A percentile compares a stretch with the other conserved stretches of the same genome.
Evolutionary conservation across 345 rosid species (phyloP).

Genomic region (Melaleuca quinquenervia): DNA sequence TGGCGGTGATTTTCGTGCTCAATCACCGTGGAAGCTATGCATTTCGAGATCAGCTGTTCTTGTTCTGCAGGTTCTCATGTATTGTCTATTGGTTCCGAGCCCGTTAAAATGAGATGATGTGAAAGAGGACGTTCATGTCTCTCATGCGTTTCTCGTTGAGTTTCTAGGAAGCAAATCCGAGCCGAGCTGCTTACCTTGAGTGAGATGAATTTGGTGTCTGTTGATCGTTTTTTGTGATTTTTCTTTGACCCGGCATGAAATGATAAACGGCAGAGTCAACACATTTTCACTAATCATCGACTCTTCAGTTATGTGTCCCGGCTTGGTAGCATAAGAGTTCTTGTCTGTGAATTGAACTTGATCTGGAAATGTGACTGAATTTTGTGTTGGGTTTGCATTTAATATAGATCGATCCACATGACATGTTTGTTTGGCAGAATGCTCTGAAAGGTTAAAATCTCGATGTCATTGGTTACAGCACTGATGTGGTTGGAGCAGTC

Average conservation of each 20-base stretch:
- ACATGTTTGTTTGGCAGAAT: not conserved
- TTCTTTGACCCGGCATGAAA: not conserved
- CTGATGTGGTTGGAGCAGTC: not conserved
- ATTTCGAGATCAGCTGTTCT: not conserved
- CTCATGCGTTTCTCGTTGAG: not conserved
- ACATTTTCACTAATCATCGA: not conserved
- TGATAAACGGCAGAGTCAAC: not conserved
- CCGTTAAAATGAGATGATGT: not conserved
- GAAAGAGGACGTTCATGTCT: not conserved
- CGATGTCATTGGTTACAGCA: not conserved
- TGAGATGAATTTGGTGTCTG: not conserved
- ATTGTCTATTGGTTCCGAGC: not conserved
- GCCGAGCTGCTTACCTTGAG: not conserved
- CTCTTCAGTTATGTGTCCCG: not conserved
- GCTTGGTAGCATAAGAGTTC: not conserved
- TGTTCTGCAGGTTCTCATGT: not conserved
- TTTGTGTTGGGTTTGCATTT: not conserved
- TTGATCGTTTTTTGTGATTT: not conserved
- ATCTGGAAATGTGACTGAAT: not conserved
- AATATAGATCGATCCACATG: not conserved
- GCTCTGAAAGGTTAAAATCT: not conserved
- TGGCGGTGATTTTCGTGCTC: not conserved
- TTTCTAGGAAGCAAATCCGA: not conserved
- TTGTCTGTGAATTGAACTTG: not conserved
- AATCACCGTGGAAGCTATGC: not conserved